A percentile compares a stretch with the other conserved stretches of the same genome.
phyloP scores from a whole-genome alignment of 495 filamentous ascomycete genomes.

The Podospora pseudocomata region DNA sequence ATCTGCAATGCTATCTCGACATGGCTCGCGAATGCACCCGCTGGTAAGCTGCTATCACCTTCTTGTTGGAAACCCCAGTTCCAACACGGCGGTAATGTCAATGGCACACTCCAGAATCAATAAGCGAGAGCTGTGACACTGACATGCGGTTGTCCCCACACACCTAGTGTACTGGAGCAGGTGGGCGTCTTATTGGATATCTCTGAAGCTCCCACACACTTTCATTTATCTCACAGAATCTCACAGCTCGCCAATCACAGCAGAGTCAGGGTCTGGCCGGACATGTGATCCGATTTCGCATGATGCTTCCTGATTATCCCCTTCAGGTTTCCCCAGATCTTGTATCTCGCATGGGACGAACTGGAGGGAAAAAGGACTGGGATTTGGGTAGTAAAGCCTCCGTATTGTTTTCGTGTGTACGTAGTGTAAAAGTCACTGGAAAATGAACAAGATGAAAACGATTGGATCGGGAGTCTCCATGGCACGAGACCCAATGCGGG shows the following conservation, averaged over 20 bases:
- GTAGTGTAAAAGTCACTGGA: neutral
- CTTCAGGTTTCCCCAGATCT: neutral
- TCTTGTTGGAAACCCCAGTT: neutral
- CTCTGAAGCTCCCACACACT: neutral
- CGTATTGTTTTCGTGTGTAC: neutral
- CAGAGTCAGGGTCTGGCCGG: too few relatives aligned
- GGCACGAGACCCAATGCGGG: neutral
- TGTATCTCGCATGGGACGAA: neutral
- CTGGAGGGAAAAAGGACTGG: neutral
- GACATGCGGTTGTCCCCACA: neutral
- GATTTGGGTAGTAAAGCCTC: neutral
- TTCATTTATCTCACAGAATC: neutral
- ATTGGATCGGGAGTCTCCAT: conserved; percentile 3
- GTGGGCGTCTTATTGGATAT: neutral
- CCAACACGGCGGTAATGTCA: neutral
- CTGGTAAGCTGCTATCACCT: neutral
- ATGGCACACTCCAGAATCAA: neutral
- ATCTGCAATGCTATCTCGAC: neutral
- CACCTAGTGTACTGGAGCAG: neutral
- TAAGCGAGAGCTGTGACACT: neutral
- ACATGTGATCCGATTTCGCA: neutral
- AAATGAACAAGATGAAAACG: neutral
- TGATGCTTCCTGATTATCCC: neutral
- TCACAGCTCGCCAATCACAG: neutral
- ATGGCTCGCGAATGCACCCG: too few relatives aligned